Evolutionary conservation across 2,329 filamentous ascomycete genomes (phyloP), one percentile per base, ranked within the genome.

Genomic region (Ilyonectria mors-panacis): DNA sequence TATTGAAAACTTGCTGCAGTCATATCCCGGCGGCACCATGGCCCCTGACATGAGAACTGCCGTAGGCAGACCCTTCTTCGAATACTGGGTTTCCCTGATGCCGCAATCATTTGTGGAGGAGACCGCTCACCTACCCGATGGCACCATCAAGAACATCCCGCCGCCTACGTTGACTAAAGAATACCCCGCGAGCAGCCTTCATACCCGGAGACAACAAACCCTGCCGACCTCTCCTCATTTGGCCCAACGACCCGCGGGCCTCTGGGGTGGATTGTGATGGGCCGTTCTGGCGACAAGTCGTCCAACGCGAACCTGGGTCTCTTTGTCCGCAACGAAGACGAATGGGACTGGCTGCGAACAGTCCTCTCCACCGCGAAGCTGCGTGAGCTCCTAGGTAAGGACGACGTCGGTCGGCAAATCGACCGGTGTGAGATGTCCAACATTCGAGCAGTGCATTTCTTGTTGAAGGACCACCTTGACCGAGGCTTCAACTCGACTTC

Each of bases 381-480:
- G 59, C 72, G 78, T 15, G 74, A 74, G 53, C 70, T 83, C 8
- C 73, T 82, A 9, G 80, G 77, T 1, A 77, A 80, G 44, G 79
- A 82, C 59, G 76, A 81, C 47, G 71, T 66, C 7, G 75, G 75
- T 2, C 76, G 78, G 51, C 77, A 78, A 55, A 79, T 85, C 60
- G 83, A 84, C 57, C 77, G 84, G 1, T 85, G 82, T 55, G 84
- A 85, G 73, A 70, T 85, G 51, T 79, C 82, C 13, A 73, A 76
- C 45, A 72, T 78, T 10, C 59, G 60, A 4, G 76, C 75, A 4
- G 78, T 81, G 39, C 80, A 82, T 55, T 81, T 81, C 66, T 70
- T 85, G 50, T 68, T 85, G n/a, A 81, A 84, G 67, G 83, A 85
- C 65, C 83, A 85, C 70, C 76, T 85, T 6, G 82, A 83, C 69